Evolutionary conservation across 2,329 filamentous ascomycete genomes (phyloP), one percentile per base, ranked within the genome.

Genomic region (Scorias spongiosa): DNA sequence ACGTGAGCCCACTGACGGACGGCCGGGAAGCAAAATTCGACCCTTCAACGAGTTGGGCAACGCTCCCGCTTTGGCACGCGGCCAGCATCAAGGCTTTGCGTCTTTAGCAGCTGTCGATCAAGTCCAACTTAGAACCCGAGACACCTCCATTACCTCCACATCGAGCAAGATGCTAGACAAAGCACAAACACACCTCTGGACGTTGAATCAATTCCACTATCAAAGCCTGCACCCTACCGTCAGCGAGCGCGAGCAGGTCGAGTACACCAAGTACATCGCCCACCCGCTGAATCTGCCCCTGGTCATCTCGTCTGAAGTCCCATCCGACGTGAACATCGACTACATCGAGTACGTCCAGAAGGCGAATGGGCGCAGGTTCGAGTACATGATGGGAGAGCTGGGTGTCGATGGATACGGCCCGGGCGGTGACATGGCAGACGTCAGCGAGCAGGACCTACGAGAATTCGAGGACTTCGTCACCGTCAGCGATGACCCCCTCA

Each of bases 201-300:
- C 85, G 0, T 81, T 95, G 40, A 81, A 81, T 14, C 82, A 93
- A 57, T 81, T 94, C 41, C 82, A 95, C 39, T 74, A 80, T 43
- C 83, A 88, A 59, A 91, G 85, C 5, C 72, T 96, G 39, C 83
- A 94, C 51, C 91, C 91, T 1, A 80, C 78, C 1, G 84, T 98
- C 32, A 82, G 76, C 7, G 65, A 72, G 7, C 73, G 76, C 34
- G 89, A 96, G 65, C 77, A 79, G 18, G 79, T 82, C 40, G 91
- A 96, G 59, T 98, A 98, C 60, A 75, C 80, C 46, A 78, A 82
- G 18, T 98, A 96, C 63, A 79, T 98, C 51, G 78, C 75, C 40
- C 91, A 98, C 57, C 88, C 91, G 1, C 80, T 93, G 44, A 88
- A 81, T 43, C 76, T 98, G 1, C 87, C 89, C 0, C 72, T 98